Conservation (phyloP, 2,329 filamentous ascomycete genomes). For the Dothideomycetes sp. region DNA sequence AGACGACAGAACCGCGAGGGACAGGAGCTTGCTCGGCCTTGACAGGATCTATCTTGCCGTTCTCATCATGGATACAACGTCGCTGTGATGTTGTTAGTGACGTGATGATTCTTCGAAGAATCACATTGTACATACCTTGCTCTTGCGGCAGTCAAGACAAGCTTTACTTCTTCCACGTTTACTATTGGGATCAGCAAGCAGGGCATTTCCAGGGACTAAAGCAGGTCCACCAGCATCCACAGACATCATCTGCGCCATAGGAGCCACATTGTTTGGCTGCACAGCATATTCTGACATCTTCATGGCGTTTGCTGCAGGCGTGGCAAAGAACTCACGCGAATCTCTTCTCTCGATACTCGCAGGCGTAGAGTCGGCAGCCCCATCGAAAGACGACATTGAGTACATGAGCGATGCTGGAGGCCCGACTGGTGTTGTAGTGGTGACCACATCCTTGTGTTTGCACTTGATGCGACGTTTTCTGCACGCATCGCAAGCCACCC, state of each 20-base stretch:
- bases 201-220: conserved; percentile 12
- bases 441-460: conserved; percentile 51
- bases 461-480: conserved; percentile 53
- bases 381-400: conserved; percentile 15
- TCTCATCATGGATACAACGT: conserved; percentile 58
- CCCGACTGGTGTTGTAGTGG: conserved; percentile 7
- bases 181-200: conserved; percentile 15
- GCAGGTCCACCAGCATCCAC: conserved; percentile 8
- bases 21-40: conserved; percentile 54
- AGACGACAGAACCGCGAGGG: conserved; percentile 46
- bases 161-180: conserved; percentile 47
- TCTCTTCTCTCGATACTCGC: background rate
- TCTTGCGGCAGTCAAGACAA: conserved; percentile 57
- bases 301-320: background rate
- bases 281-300: background rate
- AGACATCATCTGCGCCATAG: conserved; percentile 10
- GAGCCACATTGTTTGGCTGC: conserved; percentile 4
- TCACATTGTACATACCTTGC: conserved; percentile 44
- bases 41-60: conserved; percentile 53
- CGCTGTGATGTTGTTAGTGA: conserved; percentile 36
- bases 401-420: conserved; percentile 10
- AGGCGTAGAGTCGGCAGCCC: conserved; percentile 15
- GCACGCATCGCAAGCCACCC: conserved; percentile 54
- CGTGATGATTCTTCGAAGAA: conserved; percentile 18
- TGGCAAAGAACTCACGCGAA: conserved; percentile 10